These are phyloP conservation scores for Saccharomycopsis capsularis DNA, from an alignment of 805 yeast species.

Conservation along the genomic window DNA sequence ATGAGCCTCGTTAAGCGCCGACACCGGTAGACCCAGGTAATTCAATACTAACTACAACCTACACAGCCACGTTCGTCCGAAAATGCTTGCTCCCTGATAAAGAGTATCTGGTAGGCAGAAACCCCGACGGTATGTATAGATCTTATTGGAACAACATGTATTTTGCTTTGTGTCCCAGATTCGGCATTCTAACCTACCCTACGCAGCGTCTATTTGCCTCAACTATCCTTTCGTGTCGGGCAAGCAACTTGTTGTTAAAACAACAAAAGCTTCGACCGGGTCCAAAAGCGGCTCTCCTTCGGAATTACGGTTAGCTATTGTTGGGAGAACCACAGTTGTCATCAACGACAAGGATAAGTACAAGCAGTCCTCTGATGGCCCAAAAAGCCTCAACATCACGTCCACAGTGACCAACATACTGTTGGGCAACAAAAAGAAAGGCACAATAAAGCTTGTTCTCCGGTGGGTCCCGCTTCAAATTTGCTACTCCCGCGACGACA, in stretches of 20 bases:
- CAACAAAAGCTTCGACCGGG: too few relatives aligned
- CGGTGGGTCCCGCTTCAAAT: slow-evolving; percentile 6
- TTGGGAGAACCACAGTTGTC: slow-evolving; percentile 5
- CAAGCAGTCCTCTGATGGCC: neutral
- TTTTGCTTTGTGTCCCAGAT: too few relatives aligned
- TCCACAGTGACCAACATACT: neutral
- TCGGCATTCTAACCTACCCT: neutral
- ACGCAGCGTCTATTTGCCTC: neutral
- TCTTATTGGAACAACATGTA: too few relatives aligned
- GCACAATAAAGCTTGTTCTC: neutral
- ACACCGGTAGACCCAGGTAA: too few relatives aligned
- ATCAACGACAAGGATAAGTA: slow-evolving; percentile 2
- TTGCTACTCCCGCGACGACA: slow-evolving; percentile 11
- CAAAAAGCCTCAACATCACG: neutral
- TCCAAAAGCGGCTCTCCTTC: neutral
- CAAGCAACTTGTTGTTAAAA: slow-evolving; percentile 1
- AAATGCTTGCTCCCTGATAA: slow-evolving; percentile 12
- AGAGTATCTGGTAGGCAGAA: slow-evolving; percentile 12
- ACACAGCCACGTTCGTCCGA: neutral
- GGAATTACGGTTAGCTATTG: neutral
- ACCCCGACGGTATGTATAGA: neutral
- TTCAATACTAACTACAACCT: too few relatives aligned
- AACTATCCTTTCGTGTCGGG: slow-evolving; percentile 1
- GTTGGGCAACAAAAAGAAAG: slow-evolving; percentile 9
- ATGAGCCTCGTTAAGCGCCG: neutral